phyloP scores from a whole-genome alignment of 2,329 filamentous ascomycete species.

The Scedosporium boydii region DNA sequence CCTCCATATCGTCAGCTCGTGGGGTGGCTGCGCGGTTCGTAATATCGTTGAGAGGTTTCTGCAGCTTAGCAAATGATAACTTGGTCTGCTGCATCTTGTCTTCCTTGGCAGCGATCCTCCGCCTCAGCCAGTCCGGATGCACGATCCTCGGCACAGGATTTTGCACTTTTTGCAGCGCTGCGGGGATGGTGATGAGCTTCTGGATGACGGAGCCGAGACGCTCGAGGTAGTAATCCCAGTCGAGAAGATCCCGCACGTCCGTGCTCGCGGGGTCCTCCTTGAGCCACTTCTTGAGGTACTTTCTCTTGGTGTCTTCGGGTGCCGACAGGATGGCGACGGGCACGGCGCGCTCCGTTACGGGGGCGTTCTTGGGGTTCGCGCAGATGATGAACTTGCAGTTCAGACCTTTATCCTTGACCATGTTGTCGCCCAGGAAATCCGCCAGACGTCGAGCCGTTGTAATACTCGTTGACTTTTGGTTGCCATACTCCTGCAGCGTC shows the following conservation, averaged over 20 bases:
- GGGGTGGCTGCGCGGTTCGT: constrained; percentile 27
- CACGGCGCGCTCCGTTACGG: constrained; percentile 88
- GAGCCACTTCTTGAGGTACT: constrained; percentile 90
- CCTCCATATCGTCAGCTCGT: constrained; percentile 61
- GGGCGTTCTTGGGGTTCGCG: constrained; percentile 71
- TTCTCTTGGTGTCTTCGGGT: constrained; percentile 75
- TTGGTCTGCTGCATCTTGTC: constrained; percentile 99
- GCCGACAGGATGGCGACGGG: constrained; percentile 97
- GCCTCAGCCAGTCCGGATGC: constrained; percentile 94
- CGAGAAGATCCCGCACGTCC: constrained; percentile 80
- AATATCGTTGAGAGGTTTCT: constrained; percentile 61
- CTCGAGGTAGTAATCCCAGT: constrained; percentile 97
- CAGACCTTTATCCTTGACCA: constrained; percentile 97
- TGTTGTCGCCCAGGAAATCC: constrained; percentile 94
- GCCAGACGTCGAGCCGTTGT: constrained; percentile 91
- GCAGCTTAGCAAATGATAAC: constrained; percentile 68
- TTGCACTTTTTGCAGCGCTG: constrained; percentile 84
- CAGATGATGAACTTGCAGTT: constrained; percentile 99
- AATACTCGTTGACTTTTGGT: constrained; percentile 97
- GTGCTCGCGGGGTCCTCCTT: constrained; percentile 87
- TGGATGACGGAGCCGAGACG: constrained; percentile 95
- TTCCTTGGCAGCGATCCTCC: constrained; percentile 87
- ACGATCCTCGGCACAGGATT: constrained; percentile 91
- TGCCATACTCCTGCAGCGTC: constrained; percentile 90
- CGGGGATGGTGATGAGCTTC: constrained; percentile 97